phyloP scores from a whole-genome alignment of 225 moss, liverwort and hornwort species.

The Climacium dendroides region DNA sequence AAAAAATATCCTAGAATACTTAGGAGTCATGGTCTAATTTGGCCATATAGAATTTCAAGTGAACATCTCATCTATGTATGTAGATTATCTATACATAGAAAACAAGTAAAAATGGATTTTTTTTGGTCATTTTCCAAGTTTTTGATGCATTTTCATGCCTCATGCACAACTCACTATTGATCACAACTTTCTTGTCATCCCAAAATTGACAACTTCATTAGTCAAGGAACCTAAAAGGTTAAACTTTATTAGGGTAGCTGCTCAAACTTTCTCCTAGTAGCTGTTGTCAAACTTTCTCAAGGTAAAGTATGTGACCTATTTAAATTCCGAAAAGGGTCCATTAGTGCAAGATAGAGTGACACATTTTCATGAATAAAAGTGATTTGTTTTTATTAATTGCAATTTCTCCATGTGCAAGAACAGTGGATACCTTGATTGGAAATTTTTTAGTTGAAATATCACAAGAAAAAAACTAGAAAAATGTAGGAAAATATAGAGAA shows the following conservation, averaged over 20 bases:
- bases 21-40: background rate
- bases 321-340: fast-evolving
- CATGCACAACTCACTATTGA: background rate
- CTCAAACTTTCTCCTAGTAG: no score
- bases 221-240: no score
- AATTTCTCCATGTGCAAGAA: background rate
- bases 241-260: no score
- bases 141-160: background rate
- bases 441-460: background rate
- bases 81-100: no score
- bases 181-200: background rate
- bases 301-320: background rate
- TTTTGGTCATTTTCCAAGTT: background rate
- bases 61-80: background rate
- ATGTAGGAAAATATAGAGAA: no score
- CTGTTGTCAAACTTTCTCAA: no score
- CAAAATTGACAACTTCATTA: background rate
- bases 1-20: background rate
- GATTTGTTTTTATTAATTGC: background rate
- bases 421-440: background rate
- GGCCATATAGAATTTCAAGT: background rate
- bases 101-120: no score
- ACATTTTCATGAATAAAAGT: no score
- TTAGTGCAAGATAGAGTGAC: background rate
- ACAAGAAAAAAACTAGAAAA: background rate